Conservation (phyloP, 1,284 basidiomycete genomes). For the Vanrija sp. region DNA sequence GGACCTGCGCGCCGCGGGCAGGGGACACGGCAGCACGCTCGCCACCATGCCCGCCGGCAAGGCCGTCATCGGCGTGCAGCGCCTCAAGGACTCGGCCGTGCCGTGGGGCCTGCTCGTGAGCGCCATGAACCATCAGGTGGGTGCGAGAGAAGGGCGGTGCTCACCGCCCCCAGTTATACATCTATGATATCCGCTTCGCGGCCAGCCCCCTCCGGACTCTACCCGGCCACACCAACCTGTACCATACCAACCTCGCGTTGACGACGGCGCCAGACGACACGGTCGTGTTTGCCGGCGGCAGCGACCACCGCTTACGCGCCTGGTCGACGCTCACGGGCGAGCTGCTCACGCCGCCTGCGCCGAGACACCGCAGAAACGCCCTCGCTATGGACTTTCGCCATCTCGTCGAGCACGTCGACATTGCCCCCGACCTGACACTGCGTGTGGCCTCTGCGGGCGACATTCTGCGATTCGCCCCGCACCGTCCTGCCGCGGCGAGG, state of each 20-base stretch:
- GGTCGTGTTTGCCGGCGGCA: slow-evolving; percentile 32
- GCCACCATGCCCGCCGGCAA: slow-evolving; percentile 20
- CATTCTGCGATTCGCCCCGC: slow-evolving; percentile 5
- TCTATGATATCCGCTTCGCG: slow-evolving; percentile 39
- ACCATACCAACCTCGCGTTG: slow-evolving; percentile 28
- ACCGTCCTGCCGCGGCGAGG: not conserved
- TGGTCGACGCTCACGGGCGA: slow-evolving; percentile 35
- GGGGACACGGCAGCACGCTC: slow-evolving; percentile 6
- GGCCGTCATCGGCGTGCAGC: slow-evolving; percentile 34
- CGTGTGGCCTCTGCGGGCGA: slow-evolving; percentile 10
- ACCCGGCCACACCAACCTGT: slow-evolving; percentile 36
- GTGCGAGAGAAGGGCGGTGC: too few species aligned
- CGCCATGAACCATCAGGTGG: slow-evolving; percentile 22
- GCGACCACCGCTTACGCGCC: slow-evolving; percentile 30
- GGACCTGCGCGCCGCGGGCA: slow-evolving; percentile 26
- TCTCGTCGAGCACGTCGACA: slow-evolving; percentile 11
- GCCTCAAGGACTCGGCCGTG: slow-evolving; percentile 35
- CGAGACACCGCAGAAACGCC: not conserved
- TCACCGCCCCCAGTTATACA: slow-evolving; percentile 21
- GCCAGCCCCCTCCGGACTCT: slow-evolving; percentile 22
- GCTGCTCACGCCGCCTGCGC: not conserved
- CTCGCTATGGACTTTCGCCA: slow-evolving; percentile 5
- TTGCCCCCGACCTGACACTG: slow-evolving; percentile 7
- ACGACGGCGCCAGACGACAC: slow-evolving; percentile 29
- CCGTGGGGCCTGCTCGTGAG: slow-evolving; percentile 40